These are phyloP conservation scores for Aspergillus pseudoglaucus DNA, from an alignment of 2,329 filamentous ascomycete genomes.

Conservation along the genomic window DNA sequence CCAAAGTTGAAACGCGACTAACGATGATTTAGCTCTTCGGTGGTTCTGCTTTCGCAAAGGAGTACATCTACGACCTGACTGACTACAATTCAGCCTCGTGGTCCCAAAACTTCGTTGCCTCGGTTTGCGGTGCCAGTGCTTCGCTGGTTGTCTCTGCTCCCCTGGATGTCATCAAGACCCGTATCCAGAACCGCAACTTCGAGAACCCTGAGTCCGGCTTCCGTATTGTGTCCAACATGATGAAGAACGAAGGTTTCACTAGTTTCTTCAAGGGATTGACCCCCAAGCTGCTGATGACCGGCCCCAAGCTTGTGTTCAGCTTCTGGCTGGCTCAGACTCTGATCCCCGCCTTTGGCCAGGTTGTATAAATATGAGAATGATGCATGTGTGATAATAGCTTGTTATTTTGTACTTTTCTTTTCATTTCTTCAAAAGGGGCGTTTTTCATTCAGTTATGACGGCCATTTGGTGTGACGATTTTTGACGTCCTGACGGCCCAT, in stretches of 20 bases:
- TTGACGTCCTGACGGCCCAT: slow-evolving; percentile 4
- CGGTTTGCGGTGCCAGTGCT: slow-evolving; percentile 87
- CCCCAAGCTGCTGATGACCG: slow-evolving; percentile 98
- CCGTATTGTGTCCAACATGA: slow-evolving; percentile 87
- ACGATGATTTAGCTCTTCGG: slow-evolving; percentile 69
- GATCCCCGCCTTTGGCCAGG: slow-evolving; percentile 81
- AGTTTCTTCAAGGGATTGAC: slow-evolving; percentile 97
- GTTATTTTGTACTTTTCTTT: slow-evolving; percentile 5
- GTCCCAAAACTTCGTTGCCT: slow-evolving; percentile 96
- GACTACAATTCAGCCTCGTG: slow-evolving; percentile 96
- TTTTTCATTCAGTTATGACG: slow-evolving; percentile 2
- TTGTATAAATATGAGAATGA: slow-evolving; percentile 41
- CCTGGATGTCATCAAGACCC: slow-evolving; percentile 94
- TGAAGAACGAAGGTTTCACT: slow-evolving; percentile 74
- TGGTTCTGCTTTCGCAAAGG: slow-evolving; percentile 94
- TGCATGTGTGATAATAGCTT: slow-evolving; percentile 10
- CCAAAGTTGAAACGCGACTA: slow-evolving; percentile 1
- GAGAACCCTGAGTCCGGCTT: slow-evolving; percentile 94
- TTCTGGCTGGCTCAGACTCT: slow-evolving; percentile 99
- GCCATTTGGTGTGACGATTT: slow-evolving; percentile 8
- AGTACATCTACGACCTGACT: slow-evolving; percentile 80
- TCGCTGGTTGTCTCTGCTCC: slow-evolving; percentile 96
- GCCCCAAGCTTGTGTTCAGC: slow-evolving; percentile 96
- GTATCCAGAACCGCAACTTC: slow-evolving; percentile 98
- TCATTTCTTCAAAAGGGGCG: slow-evolving; percentile 2